Evolutionary conservation across 345 rosid genomes (phyloP).

Genomic region (Carallia brachiata): DNA sequence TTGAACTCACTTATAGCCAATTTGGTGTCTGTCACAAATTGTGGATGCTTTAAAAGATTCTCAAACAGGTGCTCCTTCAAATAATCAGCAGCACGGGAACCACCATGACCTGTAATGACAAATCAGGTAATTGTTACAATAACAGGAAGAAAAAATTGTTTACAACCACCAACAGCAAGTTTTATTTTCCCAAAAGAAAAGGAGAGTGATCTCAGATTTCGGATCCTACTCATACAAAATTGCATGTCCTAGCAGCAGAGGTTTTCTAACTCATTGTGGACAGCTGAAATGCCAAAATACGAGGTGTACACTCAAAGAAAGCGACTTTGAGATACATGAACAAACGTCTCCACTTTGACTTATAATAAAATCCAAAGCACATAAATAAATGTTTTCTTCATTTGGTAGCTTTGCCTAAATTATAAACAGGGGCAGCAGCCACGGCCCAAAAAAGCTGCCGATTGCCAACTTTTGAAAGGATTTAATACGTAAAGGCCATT

Average conservation of each 20-base stretch:
- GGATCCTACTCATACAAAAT: background rate
- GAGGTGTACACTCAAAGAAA: background rate
- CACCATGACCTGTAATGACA: slow-evolving; percentile 81
- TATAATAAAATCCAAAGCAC: too few relatives aligned
- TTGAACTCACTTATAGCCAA: slow-evolving; percentile 65
- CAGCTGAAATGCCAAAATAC: background rate
- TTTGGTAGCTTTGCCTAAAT: too few relatives aligned
- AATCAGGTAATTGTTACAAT: background rate
- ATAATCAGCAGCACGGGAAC: slow-evolving; percentile 94
- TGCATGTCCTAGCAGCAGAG: background rate
- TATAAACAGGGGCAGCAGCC: too few relatives aligned
- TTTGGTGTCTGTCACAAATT: slow-evolving; percentile 71
- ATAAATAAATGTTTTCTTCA: too few relatives aligned
- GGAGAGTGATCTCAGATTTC: background rate
- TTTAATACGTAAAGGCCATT: too few relatives aligned
- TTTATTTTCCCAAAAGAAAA: background rate
- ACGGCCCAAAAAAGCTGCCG: too few relatives aligned
- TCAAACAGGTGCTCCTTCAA: slow-evolving; percentile 89
- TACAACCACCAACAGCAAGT: background rate
- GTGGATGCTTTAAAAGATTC: slow-evolving; percentile 86
- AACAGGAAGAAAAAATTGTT: background rate
- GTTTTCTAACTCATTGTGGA: background rate
- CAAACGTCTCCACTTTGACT: too few relatives aligned
- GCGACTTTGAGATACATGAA: too few relatives aligned
- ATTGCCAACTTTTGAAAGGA: too few relatives aligned